Percentiles rank a stretch among this genome's conserved stretches.
These are phyloP conservation scores for Lentinula guzmanii DNA, from an alignment of 768 basidiomycete genomes.

Conservation along the genomic window DNA sequence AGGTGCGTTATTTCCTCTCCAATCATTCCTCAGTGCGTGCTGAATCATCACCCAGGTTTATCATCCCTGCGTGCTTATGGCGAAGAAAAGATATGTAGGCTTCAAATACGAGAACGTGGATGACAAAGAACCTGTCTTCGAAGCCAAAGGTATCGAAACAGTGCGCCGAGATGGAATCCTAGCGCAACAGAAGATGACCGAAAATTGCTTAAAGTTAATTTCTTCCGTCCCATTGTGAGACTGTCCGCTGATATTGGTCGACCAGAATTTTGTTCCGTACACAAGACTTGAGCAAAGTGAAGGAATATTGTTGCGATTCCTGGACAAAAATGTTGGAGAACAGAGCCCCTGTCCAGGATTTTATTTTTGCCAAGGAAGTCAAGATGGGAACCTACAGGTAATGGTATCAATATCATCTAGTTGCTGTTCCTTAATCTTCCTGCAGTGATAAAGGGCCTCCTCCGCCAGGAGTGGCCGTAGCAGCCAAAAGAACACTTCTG, in stretches of 20 bases:
- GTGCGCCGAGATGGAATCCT: conserved; percentile 88
- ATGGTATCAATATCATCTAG: not conserved
- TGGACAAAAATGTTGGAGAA: conserved; percentile 85
- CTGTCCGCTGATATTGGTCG: conserved; percentile 1
- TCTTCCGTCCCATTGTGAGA: not conserved
- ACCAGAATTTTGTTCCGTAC: conserved; percentile 82
- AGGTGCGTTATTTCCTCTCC: conserved; percentile 43
- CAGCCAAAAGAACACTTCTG: conserved; percentile 62
- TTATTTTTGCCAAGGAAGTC: conserved; percentile 93
- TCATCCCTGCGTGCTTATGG: conserved; percentile 89
- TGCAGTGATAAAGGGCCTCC: conserved; percentile 76
- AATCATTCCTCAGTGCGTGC: not conserved
- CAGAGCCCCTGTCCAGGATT: conserved; percentile 82
- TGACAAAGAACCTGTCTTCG: conserved; percentile 74
- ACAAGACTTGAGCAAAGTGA: conserved; percentile 85
- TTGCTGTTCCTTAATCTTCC: not conserved
- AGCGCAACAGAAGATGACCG: conserved; percentile 91
- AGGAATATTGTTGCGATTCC: conserved; percentile 77
- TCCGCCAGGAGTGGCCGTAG: conserved; percentile 89
- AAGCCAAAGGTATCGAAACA: conserved; percentile 98
- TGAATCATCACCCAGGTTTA: conserved; percentile 66
- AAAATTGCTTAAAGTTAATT: conserved; percentile 75
- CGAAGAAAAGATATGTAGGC: conserved; percentile 98
- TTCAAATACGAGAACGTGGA: conserved; percentile 89
- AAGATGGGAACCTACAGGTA: conserved; percentile 91